Evolutionary conservation across 129 eudicot genomes (phyloP).

Genomic region (Lactuca saligna): DNA sequence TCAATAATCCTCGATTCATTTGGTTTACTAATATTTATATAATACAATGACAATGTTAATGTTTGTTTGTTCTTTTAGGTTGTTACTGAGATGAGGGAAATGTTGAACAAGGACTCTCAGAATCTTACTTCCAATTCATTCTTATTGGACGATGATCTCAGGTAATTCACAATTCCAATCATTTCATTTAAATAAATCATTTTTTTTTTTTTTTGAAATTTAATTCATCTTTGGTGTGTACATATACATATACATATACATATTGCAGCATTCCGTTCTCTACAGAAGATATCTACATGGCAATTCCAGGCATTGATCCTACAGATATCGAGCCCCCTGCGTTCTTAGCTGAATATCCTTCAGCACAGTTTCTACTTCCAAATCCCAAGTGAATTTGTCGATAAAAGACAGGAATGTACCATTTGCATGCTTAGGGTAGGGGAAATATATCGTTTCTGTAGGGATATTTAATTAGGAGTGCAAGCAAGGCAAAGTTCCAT

Average conservation of each 20-base stretch:
- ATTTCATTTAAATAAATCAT: neutral
- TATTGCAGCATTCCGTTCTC: slow-evolving; percentile 89
- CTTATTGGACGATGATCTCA: slow-evolving; percentile 93
- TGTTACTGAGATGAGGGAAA: slow-evolving; percentile 92
- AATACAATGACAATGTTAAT: neutral
- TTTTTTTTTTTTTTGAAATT: neutral
- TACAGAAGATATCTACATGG: slow-evolving; percentile 90
- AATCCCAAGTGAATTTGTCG: slow-evolving; percentile 34
- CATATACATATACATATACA: neutral
- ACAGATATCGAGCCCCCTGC: slow-evolving; percentile 65
- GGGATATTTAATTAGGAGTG: slow-evolving; percentile 23
- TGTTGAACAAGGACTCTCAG: slow-evolving; percentile 80
- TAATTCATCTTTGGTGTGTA: neutral
- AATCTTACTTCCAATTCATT: slow-evolving; percentile 93
- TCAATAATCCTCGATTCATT: neutral
- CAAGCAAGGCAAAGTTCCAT: slow-evolving; percentile 21
- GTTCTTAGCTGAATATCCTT: slow-evolving; percentile 65
- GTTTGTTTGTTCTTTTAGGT: slow-evolving; percentile 62
- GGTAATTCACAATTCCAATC: slow-evolving; percentile 40
- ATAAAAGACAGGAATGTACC: too few relatives aligned
- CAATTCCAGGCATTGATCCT: slow-evolving; percentile 84
- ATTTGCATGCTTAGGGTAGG: neutral
- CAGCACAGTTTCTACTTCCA: slow-evolving; percentile 62
- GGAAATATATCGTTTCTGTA: slow-evolving; percentile 26
- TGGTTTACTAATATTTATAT: neutral